Base-by-base conservation (phyloP, 352 stramenopile species). In the Phytophthora agathidicida region DNA sequence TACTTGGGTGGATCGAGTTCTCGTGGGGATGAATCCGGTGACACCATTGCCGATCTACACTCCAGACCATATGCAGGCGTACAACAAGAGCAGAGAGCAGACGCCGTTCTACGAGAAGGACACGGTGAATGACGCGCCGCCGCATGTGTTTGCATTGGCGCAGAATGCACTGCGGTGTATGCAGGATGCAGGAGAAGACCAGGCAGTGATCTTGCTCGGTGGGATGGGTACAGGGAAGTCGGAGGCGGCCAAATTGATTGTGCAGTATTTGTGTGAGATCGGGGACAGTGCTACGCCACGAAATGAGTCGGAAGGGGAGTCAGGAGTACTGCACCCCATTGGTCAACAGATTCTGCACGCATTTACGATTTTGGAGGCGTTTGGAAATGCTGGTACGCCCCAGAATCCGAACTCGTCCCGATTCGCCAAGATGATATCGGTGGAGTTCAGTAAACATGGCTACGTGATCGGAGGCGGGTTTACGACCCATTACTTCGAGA, bases 401-500 rank as follows among this genome's bases (percentile, higher is more conserved):
- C 71, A 85, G 54, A 91, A 94, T 42, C 62, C 52, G 5, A 94
- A 92, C 41, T 90, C 80, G 3, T 94, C 85, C 2, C 75, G 83
- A 1, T 87, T 94, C 55, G 80, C 75, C 5, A 94, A 93, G 64
- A 91, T 93, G 77, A 89, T 91, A 39, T 89, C 77, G 7, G 83
- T 94, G 36, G 83, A 93, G 31, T 93, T 91, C 65, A 89, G 73
- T 52, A 84, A 81, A 37, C 83, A 91, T 27, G 80, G 85, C 7
- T 73, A 88, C 50, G 75, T 93, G 20, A 88, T 94, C 22, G 85
- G 83, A 27, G 83, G 83, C n/a, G 81, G 80, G 0, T 88, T 93
- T 58, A 93, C 80, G 42, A 93, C 77, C 7, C 80, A 94, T 57
- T 91, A 87, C 51, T 89, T 94, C 46, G 82, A 94, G 56, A 89